Base-by-base conservation (phyloP, 139 green algal species). In the Chlorella sp. region DNA sequence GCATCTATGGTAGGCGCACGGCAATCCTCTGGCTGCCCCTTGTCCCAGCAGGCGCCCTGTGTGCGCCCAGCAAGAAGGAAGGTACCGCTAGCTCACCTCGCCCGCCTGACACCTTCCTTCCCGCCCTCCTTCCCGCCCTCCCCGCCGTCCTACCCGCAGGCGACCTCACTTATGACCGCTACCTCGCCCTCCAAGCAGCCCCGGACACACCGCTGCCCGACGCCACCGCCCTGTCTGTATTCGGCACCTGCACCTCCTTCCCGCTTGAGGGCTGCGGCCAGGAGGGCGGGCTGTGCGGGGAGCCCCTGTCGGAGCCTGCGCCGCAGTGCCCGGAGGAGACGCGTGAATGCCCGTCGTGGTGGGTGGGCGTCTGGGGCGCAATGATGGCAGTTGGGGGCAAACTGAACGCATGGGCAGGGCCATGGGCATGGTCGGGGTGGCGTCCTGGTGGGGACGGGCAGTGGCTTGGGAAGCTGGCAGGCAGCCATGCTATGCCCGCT, bases 281-380 rank as follows among this genome's bases (percentile, higher is more conserved):
- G 82, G 60, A n/a, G 36, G 82, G 82, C 60, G 82, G 82, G 19
- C 60, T 87, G 82, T 87, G 82, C 34, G 82, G 82, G 14, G 3
- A 14, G 1, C 60, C 34, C 9, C 82, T 87, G 82, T 36, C 60
- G 34, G 14, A 34, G 34, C 82, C 82, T 18, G 82, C 34, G 36
- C 82, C 82, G 57, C 48, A 76, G 82, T 87, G 82, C 61, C 60
- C 82, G 0, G 37, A 48, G 9, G 34, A 26, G n/a, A 61, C 16
- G 21, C 37, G 61, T 36, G 21, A 34, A n/a, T 87, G 82, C 60
- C 21, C 5, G 21, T 22, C n/a, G 1, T 61, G 82, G 60, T 87
- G 81, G 34, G 48, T 39, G 9, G 21, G 11, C 42, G 12, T 64
- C 2, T n/a, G n/a, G n/a, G n/a, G n/a, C n/a, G n/a, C n/a, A n/a